Conservation (phyloP, 495 filamentous ascomycete species). For the Achaetomiella virescens region DNA sequence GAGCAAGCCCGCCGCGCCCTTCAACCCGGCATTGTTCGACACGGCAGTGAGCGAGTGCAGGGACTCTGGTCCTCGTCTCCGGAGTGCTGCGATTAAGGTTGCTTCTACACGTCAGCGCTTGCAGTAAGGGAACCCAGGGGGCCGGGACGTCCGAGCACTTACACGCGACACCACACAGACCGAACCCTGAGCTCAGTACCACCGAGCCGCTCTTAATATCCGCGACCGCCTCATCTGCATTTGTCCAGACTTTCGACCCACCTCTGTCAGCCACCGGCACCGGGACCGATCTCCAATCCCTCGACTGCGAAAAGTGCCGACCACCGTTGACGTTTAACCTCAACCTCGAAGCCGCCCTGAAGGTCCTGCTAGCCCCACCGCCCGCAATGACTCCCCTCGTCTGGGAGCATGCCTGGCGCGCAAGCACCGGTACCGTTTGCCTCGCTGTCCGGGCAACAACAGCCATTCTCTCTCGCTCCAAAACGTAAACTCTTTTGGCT, state of each 20-base stretch:
- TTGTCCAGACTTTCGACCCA: constrained; percentile 49
- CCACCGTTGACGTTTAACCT: not conserved
- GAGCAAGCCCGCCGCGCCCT: constrained; percentile 48
- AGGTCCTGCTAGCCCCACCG: not conserved
- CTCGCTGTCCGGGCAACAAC: not conserved
- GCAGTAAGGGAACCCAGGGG: not conserved
- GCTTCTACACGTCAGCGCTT: constrained; percentile 17
- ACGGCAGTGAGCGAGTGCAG: constrained; percentile 54
- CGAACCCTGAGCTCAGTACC: constrained; percentile 56
- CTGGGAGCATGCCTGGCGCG: not conserved
- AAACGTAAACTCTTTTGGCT: not conserved
- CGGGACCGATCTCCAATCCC: constrained; percentile 14
- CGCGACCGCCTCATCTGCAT: constrained; percentile 54
- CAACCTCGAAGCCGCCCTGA: not conserved
- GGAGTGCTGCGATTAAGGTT: constrained; percentile 47
- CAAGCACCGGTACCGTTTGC: not conserved
- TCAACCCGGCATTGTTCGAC: constrained; percentile 61
- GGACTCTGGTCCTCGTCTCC: constrained; percentile 37
- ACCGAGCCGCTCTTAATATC: constrained; percentile 54
- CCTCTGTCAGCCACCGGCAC: constrained; percentile 31
- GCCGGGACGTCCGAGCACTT: constrained; percentile 13
- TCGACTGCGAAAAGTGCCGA: constrained; percentile 19
- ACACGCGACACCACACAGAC: constrained; percentile 56
- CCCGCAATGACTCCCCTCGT: not conserved
- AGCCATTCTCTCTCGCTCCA: not conserved